These are phyloP conservation scores for Salvia hispanica DNA, from an alignment of 257 asterid species.

Conservation along the genomic window DNA sequence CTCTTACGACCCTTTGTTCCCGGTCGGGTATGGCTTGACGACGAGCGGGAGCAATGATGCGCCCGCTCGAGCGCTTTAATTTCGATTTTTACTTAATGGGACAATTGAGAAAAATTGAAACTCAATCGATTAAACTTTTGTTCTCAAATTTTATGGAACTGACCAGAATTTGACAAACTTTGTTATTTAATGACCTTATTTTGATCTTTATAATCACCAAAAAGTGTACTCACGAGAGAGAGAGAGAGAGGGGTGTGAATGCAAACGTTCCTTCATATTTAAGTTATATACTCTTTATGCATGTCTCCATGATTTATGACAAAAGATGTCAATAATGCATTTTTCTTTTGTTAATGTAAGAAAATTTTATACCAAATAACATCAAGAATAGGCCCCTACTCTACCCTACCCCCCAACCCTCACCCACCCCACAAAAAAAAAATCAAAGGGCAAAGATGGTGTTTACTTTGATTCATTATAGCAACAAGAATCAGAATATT, in stretches of 20 bases:
- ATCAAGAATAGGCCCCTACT: slow-evolving; percentile 11
- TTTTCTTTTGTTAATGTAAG: neutral
- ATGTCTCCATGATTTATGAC: slow-evolving; percentile 26
- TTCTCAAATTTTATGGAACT: too few relatives aligned
- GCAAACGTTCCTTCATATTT: slow-evolving; percentile 2
- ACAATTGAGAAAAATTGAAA: slow-evolving; percentile 24
- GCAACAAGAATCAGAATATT: slow-evolving; percentile 37
- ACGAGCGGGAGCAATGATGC: slow-evolving; percentile 39
- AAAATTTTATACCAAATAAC: neutral
- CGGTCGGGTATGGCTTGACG: slow-evolving; percentile 65
- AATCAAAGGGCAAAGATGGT: slow-evolving; percentile 15
- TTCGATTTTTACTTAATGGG: slow-evolving; percentile 15
- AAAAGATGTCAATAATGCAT: slow-evolving; percentile 11
- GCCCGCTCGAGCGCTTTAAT: neutral
- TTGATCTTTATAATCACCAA: neutral
- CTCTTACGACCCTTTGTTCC: slow-evolving; percentile 59
- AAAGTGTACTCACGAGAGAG: neutral
- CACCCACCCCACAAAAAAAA: slow-evolving; percentile 4
- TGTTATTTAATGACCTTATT: neutral
- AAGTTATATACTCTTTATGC: neutral
- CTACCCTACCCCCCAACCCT: neutral
- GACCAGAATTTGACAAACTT: too few relatives aligned
- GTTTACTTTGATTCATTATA: slow-evolving; percentile 28
- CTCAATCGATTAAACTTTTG: too few relatives aligned
- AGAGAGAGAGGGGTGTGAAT: neutral